Base-by-base conservation (phyloP, 2,329 filamentous ascomycete species). In the Samsoniella hepiali region DNA sequence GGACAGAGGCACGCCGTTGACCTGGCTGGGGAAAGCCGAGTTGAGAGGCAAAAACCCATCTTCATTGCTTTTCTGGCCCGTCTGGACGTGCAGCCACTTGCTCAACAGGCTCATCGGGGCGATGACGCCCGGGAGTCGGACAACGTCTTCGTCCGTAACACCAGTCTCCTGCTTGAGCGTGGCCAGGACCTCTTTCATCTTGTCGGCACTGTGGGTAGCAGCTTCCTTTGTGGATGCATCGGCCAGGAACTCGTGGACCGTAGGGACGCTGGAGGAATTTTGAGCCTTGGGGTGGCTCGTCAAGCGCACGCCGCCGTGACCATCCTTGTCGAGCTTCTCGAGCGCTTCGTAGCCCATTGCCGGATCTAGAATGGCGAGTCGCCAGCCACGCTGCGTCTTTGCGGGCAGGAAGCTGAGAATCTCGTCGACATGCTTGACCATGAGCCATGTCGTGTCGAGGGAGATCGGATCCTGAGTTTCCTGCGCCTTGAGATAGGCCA, bases 401-500 rank as follows among this genome's bases (percentile, higher is more conserved):
- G 44, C 10, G n/a, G 73, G 72, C 1, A 75, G 47, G 61, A 74
- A 73, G 53, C 74, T 73, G 1, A 75, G 62, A 17, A 75, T 70
- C 63, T 75, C 72, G 42, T 75, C 72, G 13, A 75, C 70, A 51
- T 76, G 73, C 0, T 72, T 72, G 6, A 74, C 64, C 0, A 40
- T 42, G 2, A 75, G 69, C 70, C 72, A 75, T 4, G 68, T 67
- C 0, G 72, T 68, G 45, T 75, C 72, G 0, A 75, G 65, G 2
- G 72, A 59, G 13, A 75, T 65, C 0, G 73, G 71, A 27, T 68
- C 64, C 60, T 75, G 72, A 1, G 70, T 31, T 40, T 68, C 69
- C 57, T 75, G 73, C 3, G 67, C 70, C 0, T 65, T 40, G 17
- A 74, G 54, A 13, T 38, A 53, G 2, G 17, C 49, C 13, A 51